A percentile compares a stretch with the other conserved stretches of the same genome.
Evolutionary conservation across 345 rosid species (phyloP).

Genomic region (Schrenkiella parvula): DNA sequence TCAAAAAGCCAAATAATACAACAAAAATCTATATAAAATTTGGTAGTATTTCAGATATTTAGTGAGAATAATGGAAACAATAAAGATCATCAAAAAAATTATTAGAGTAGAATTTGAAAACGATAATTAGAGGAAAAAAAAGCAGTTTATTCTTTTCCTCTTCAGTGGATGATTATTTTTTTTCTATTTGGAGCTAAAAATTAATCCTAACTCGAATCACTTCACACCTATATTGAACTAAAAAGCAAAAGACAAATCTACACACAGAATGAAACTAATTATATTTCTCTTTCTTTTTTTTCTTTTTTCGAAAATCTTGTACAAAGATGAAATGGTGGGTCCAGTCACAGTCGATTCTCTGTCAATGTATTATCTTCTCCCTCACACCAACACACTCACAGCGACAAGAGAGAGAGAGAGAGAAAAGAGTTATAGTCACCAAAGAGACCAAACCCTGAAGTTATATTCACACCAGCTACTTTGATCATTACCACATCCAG

Average conservation of each 20-base stretch:
- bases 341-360: constrained; percentile 27
- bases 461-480: constrained; percentile 28
- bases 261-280: not conserved
- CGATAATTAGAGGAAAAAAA: not conserved
- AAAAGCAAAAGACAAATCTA: constrained; percentile 37
- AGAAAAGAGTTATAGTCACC: constrained; percentile 12
- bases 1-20: not conserved
- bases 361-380: constrained; percentile 34
- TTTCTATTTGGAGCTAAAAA: not conserved
- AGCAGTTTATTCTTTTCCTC: not conserved
- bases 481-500: not conserved
- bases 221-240: constrained; percentile 18
- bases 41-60: too few species aligned
- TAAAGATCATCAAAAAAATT: not conserved
- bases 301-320: constrained; percentile 7
- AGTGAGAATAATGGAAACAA: not conserved
- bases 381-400: constrained; percentile 28
- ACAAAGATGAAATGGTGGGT: constrained; percentile 27
- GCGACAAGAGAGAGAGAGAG: constrained; percentile 14
- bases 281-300: not conserved
- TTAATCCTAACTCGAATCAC: constrained; percentile 6
- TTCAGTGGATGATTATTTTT: not conserved
- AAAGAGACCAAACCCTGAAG: constrained; percentile 33
- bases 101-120: not conserved
- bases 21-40: too few species aligned